Conservation (phyloP, 768 basidiomycete species). For the Crassisporium funariophilum region DNA sequence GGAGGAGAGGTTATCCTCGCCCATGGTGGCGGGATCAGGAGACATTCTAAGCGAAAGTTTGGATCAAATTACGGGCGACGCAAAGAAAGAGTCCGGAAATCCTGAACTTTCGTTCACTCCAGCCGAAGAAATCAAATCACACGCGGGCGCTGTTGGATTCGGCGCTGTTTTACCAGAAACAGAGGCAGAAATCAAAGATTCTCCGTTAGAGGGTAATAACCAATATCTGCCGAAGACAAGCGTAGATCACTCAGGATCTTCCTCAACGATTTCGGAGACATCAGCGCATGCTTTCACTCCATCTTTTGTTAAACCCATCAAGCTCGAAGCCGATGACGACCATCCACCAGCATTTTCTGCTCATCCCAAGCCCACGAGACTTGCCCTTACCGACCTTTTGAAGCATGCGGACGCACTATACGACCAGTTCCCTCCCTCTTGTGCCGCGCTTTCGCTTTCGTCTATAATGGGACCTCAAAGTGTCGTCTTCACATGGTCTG, state of each 20-base stretch:
- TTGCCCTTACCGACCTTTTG: conserved; percentile 54
- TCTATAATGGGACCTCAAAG: conserved; percentile 80
- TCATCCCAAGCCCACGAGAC: conserved; percentile 19
- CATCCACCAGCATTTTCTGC: background rate
- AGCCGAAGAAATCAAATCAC: background rate
- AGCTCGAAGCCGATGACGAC: conserved; percentile 5
- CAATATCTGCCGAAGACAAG: too few relatives aligned
- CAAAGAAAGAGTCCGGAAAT: background rate
- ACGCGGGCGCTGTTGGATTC: too few relatives aligned
- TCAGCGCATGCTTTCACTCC: background rate
- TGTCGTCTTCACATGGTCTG: conserved; percentile 74
- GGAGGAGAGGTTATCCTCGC: conserved; percentile 5
- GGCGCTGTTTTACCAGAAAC: too few relatives aligned
- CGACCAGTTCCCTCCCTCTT: conserved; percentile 57
- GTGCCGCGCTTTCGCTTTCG: conserved; percentile 52
- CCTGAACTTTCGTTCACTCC: background rate
- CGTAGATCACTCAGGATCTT: too few relatives aligned
- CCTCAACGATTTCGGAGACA: conserved; percentile 1
- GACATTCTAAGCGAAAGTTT: too few relatives aligned
- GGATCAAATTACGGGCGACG: background rate
- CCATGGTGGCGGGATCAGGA: too few relatives aligned
- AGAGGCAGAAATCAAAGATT: too few relatives aligned
- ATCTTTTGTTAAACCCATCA: background rate
- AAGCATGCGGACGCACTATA: conserved; percentile 60
- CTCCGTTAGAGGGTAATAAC: too few relatives aligned